A percentile compares a stretch with the other conserved stretches of the same genome.
Conservation (phyloP, 495 filamentous ascomycete genomes). For the Penicillium ucsense region DNA sequence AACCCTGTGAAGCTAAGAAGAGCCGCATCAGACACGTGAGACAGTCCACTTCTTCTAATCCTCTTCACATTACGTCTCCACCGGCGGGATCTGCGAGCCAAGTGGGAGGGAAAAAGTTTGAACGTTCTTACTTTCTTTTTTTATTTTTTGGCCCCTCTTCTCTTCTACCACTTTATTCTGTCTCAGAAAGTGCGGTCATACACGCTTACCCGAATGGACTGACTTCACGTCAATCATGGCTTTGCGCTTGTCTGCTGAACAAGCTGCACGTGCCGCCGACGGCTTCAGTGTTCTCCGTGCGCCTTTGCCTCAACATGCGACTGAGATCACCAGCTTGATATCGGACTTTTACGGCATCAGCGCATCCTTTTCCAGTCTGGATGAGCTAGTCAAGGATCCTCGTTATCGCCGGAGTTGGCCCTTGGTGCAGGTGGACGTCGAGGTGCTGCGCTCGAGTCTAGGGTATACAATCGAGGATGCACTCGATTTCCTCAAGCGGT, state of each 20-base stretch:
- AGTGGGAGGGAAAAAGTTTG: not conserved
- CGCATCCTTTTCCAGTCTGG: slow-evolving; percentile 37
- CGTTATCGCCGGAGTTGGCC: slow-evolving; percentile 24
- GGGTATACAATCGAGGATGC: slow-evolving; percentile 45
- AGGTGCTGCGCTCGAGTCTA: slow-evolving; percentile 36
- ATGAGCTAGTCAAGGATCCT: slow-evolving; percentile 24
- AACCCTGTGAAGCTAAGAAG: slow-evolving; percentile 4
- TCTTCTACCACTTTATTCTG: too few species aligned
- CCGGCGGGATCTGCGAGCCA: too few species aligned
- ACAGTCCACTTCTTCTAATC: not conserved
- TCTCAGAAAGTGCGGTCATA: not conserved
- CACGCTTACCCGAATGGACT: slow-evolving; percentile 18
- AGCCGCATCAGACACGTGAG: slow-evolving; percentile 20
- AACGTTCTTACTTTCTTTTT: too few species aligned
- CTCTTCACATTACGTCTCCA: too few species aligned
- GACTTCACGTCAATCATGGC: slow-evolving; percentile 21
- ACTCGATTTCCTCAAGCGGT: slow-evolving; percentile 37
- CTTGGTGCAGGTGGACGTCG: slow-evolving; percentile 34
- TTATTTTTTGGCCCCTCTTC: too few species aligned
- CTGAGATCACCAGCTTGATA: slow-evolving; percentile 46
- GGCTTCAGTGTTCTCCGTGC: slow-evolving; percentile 42
- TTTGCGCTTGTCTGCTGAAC: slow-evolving; percentile 39
- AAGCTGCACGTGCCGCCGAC: slow-evolving; percentile 44
- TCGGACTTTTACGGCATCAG: slow-evolving; percentile 46
- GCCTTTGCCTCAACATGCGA: slow-evolving; percentile 41